A percentile compares a stretch with the other conserved stretches of the same genome.
Evolutionary conservation across 2,329 filamentous ascomycete species (phyloP).

Genomic region (Monilinia polystroma): DNA sequence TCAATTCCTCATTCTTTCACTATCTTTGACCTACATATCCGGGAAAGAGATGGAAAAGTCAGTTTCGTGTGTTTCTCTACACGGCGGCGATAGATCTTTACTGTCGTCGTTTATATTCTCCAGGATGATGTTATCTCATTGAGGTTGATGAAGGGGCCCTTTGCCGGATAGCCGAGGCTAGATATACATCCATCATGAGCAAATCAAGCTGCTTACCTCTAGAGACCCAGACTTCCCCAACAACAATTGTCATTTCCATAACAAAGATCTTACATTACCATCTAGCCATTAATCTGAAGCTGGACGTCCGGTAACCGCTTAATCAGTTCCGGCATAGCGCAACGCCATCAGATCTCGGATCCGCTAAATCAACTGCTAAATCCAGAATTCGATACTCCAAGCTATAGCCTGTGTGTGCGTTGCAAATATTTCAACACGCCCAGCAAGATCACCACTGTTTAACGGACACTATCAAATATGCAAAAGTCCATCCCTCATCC

Average conservation of each 20-base stretch:
- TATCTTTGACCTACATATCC: conserved; percentile 7
- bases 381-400: conserved; percentile 6
- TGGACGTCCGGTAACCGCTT: conserved; percentile 11
- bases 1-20: background rate
- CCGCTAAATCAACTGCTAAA: conserved; percentile 9
- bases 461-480: background rate
- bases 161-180: background rate
- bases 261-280: background rate
- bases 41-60: too few species aligned
- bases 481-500: background rate
- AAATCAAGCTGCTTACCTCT: conserved; percentile 5
- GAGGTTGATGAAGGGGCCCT: conserved; percentile 2
- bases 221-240: background rate
- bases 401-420: conserved; percentile 1
- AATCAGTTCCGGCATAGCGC: background rate
- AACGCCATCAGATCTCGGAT: conserved; percentile 11
- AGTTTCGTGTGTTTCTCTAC: background rate
- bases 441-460: conserved; percentile 2
- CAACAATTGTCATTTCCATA: background rate
- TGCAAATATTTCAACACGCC: background rate
- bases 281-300: conserved; percentile 8
- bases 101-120: background rate
- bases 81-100: background rate
- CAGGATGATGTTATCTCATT: background rate
- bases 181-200: background rate